Conservation (phyloP, 2,329 filamentous ascomycete species). For the Penicillium frequentans region DNA sequence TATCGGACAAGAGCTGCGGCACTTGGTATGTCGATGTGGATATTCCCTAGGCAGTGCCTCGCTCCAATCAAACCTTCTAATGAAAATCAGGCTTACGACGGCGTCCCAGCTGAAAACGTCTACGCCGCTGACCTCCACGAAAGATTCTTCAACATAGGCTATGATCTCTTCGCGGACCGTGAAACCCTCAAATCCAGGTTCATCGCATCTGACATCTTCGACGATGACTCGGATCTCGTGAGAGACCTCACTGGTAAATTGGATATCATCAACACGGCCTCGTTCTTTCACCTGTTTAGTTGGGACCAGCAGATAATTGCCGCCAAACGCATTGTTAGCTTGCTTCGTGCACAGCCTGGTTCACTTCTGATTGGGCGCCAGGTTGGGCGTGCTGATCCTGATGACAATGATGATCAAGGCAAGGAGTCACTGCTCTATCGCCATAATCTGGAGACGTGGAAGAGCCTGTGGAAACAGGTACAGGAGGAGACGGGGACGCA, state of each 20-base stretch:
- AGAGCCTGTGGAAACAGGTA: conserved; percentile 56
- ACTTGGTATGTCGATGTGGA: conserved; percentile 10
- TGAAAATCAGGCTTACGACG: conserved; percentile 37
- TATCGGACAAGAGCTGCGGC: conserved; percentile 25
- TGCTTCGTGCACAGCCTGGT: conserved; percentile 29
- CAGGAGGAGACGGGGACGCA: conserved; percentile 50
- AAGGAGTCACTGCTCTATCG: conserved; percentile 37
- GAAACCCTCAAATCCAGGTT: conserved; percentile 11
- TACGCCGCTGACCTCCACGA: conserved; percentile 52
- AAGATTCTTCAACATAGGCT: conserved; percentile 58
- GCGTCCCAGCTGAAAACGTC: conserved; percentile 50
- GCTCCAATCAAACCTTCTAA: neutral
- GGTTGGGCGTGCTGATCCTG: conserved; percentile 16
- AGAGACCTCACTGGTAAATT: conserved; percentile 29
- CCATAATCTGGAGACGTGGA: conserved; percentile 54
- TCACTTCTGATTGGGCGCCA: conserved; percentile 26
- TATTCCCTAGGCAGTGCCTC: neutral
- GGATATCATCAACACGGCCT: conserved; percentile 42
- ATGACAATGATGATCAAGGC: conserved; percentile 6
- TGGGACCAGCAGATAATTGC: conserved; percentile 33
- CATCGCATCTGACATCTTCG: conserved; percentile 48
- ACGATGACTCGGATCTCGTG: conserved; percentile 27
- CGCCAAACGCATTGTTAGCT: conserved; percentile 31
- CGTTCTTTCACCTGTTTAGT: conserved; percentile 45
- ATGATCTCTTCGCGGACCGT: conserved; percentile 64